phyloP scores from a whole-genome alignment of 169 alveolate genomes.

The Plasmodium berghei region DNA sequence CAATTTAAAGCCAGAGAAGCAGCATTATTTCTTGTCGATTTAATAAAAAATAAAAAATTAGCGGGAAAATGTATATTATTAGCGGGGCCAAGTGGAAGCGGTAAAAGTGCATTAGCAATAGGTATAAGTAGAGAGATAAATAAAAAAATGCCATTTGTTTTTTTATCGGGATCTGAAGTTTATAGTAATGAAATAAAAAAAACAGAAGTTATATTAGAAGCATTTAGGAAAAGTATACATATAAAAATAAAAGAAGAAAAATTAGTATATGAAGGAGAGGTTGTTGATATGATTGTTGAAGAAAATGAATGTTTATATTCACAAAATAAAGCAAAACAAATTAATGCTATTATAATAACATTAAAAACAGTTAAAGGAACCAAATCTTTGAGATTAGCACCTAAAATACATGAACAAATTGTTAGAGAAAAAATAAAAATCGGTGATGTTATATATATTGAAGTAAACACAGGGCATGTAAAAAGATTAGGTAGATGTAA shows the following conservation, averaged over 20 bases:
- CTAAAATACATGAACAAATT: constrained; percentile 97
- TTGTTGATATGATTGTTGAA: constrained; percentile 84
- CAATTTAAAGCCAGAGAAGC: constrained; percentile 99
- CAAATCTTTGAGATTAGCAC: constrained; percentile 97
- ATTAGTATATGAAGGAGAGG: constrained; percentile 93
- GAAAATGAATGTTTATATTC: constrained; percentile 82
- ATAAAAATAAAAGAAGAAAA: constrained; percentile 98
- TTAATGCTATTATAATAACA: constrained; percentile 95
- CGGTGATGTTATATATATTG: constrained; percentile 98
- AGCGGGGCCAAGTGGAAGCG: constrained; percentile 99
- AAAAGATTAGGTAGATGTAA: constrained; percentile 99
- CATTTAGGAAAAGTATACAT: constrained; percentile 99
- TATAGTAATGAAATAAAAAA: constrained; percentile 99
- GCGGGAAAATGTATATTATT: constrained; percentile 94
- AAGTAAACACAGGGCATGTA: constrained; percentile 96
- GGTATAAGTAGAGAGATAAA: constrained; percentile 99
- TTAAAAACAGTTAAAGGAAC: constrained; percentile 98
- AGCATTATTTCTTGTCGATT: constrained; percentile 97
- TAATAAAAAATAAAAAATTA: constrained; percentile 97
- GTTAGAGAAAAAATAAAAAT: constrained; percentile 97
- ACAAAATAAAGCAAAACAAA: constrained; percentile 90
- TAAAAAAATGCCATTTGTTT: constrained; percentile 99
- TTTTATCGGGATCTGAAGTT: constrained; percentile 99
- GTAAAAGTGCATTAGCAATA: constrained; percentile 99
- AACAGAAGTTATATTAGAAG: constrained; percentile 99